Base-by-base conservation (phyloP, 2,329 filamentous ascomycete species). In the Paracorniculantispora psalliotae region DNA sequence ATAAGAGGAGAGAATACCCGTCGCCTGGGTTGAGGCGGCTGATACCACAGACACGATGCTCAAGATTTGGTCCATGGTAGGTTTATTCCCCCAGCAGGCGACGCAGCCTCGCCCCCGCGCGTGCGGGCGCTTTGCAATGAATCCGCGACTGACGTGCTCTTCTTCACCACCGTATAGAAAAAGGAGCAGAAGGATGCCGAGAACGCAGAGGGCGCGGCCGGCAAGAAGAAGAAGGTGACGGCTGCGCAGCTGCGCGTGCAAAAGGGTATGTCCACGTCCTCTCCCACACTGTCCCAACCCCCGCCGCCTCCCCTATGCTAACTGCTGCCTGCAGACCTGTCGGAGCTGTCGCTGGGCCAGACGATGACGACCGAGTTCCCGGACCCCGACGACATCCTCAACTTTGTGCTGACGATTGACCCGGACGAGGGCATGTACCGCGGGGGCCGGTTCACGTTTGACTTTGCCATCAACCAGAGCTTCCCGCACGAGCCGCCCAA, bases 61-160 rank as follows among this genome's bases (percentile, higher is more conserved):
- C 82, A 97, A 97, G 81, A 97, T 97, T 81, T 97, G 93, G 94
- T 96, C 92, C 69, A 96, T 97, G 93, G 92, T 96, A 80, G 54
- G 82, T 69, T 28, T 17, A 6, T 4, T 33, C 15, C 10, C 13
- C 33, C 19, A 35, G 15, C 37, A 21, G 12, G n/a, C 25, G 12
- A 10, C 13, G 10, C 25, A 10, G 28, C 41, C n/a, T 35, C 8
- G n/a, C 28, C 13, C 13, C 25, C 12, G 43, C 61, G 58, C 8
- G 46, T 50, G 39, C 28, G 4, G 23, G n/a, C 28, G 43, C 21
- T 21, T 25, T 13, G 10, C 8, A 23, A 21, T 12, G 37, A 19
- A 35, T 9, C 23, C 37, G n/a, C 9, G 61, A 61, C 69, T 69
- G 37, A 66, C 47, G 73, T 69, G 69, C 75, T 26, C 10, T 23